phyloP scores from a whole-genome alignment of 1,284 basidiomycete genomes.

The Clitocybe nebularis region DNA sequence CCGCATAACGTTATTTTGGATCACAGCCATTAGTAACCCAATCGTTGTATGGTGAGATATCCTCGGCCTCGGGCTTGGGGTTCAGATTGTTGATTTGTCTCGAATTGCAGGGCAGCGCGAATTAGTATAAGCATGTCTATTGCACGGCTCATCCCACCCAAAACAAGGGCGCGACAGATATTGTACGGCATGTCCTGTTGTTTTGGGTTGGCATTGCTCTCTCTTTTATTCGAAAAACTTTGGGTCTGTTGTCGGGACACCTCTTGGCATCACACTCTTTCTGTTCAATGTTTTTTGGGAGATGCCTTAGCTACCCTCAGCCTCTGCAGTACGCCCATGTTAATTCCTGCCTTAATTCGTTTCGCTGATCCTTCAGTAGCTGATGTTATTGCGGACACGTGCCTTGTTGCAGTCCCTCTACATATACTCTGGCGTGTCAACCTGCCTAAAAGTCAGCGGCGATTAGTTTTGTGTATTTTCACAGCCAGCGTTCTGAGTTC shows the following conservation, averaged over 20 bases:
- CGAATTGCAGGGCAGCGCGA: conserved; percentile 13
- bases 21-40: conserved; percentile 1
- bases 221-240: conserved; percentile 7
- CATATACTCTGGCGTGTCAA: conserved; percentile 12
- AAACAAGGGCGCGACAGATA: conserved; percentile 3
- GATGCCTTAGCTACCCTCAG: conserved; percentile 4
- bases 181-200: conserved; percentile 2
- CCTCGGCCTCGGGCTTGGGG: too few species aligned
- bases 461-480: conserved; percentile 14
- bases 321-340: conserved; percentile 3
- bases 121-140: conserved; percentile 16
- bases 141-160: conserved; percentile 7
- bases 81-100: too few species aligned
- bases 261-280: conserved; percentile 4
- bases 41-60: conserved; percentile 6
- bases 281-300: conserved; percentile 7
- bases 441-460: conserved; percentile 10
- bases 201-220: conserved; percentile 8
- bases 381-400: conserved; percentile 13
- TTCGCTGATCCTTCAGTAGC: conserved; percentile 5
- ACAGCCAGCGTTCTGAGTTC: conserved; percentile 11
- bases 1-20: conserved; percentile 5
- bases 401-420: conserved; percentile 13
- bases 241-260: conserved; percentile 1
- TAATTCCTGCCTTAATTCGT: neutral